Evolutionary conservation across 768 basidiomycete genomes (phyloP).

Genomic region (Rhodotorula diobovata): DNA sequence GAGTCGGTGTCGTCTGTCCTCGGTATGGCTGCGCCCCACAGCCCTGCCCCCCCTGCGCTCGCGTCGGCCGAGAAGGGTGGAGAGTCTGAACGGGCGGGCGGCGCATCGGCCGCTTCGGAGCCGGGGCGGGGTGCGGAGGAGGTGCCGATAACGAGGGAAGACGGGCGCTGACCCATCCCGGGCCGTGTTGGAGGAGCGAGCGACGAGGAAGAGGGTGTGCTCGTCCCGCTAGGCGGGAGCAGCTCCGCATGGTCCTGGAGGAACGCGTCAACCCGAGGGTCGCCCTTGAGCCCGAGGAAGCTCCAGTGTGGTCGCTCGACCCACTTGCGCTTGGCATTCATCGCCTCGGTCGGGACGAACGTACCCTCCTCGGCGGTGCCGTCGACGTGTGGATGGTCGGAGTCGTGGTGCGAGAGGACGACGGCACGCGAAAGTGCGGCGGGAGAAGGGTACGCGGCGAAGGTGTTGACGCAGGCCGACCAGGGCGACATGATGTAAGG

Average conservation of each 20-base stretch:
- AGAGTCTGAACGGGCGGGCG: neutral
- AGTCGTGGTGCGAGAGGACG: constrained; percentile 19
- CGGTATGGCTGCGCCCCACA: neutral
- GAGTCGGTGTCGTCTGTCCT: neutral
- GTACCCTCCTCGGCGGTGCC: neutral
- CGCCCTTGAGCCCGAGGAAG: constrained; percentile 29
- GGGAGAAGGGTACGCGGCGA: constrained; percentile 32
- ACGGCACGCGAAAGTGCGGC: constrained; percentile 13
- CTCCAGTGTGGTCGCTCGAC: constrained; percentile 34
- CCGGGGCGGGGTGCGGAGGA: neutral
- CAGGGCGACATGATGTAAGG: constrained; percentile 43
- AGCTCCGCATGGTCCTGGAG: constrained; percentile 19
- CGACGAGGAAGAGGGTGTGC: neutral
- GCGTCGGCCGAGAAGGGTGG: neutral
- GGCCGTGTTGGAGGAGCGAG: neutral
- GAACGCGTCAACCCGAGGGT: constrained; percentile 20
- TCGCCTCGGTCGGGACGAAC: constrained; percentile 36
- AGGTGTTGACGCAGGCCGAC: constrained; percentile 40
- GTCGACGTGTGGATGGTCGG: neutral
- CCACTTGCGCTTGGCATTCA: constrained; percentile 12
- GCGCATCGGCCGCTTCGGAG: neutral
- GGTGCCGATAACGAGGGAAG: neutral
- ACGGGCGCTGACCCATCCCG: neutral
- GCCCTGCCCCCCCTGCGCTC: neutral
- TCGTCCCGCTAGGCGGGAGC: neutral